Conservation (phyloP, 768 basidiomycete genomes). For the Collybia mongolica region DNA sequence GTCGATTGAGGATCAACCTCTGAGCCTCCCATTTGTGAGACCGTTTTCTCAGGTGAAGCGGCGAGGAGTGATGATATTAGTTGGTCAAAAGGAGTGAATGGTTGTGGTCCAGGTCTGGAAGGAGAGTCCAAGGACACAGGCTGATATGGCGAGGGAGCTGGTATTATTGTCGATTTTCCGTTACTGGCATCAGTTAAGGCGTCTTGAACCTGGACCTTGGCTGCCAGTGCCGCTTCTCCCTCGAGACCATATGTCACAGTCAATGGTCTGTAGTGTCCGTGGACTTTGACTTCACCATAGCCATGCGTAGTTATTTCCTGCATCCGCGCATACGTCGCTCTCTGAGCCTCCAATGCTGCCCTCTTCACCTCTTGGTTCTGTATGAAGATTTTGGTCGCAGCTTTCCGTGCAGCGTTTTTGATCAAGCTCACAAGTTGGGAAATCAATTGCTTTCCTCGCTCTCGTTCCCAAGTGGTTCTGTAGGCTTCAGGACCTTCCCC, state of each 20-base stretch:
- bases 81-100: conserved; percentile 34
- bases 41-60: conserved; percentile 17
- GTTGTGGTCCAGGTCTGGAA: conserved; percentile 9
- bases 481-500: conserved; percentile 76
- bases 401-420: conserved; percentile 59
- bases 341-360: conserved; percentile 9
- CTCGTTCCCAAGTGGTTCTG: conserved; percentile 58
- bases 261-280: conserved; percentile 30
- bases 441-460: conserved; percentile 61
- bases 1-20: not conserved
- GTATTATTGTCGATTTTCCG: not conserved
- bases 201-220: conserved; percentile 15
- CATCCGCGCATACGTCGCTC: not conserved
- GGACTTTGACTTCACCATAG: conserved; percentile 16
- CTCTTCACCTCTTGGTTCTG: conserved; percentile 18
- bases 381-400: conserved; percentile 52
- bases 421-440: conserved; percentile 60
- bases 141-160: not conserved
- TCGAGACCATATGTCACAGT: conserved; percentile 28
- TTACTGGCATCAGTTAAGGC: conserved; percentile 24
- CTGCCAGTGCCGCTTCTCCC: conserved; percentile 9
- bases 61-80: conserved; percentile 38
- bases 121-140: conserved; percentile 3
- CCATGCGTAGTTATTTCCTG: not conserved
- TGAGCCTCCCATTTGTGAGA: not conserved